Evolutionary conservation across 495 filamentous ascomycete genomes (phyloP).

Genomic region (Ascobolus immersus): DNA sequence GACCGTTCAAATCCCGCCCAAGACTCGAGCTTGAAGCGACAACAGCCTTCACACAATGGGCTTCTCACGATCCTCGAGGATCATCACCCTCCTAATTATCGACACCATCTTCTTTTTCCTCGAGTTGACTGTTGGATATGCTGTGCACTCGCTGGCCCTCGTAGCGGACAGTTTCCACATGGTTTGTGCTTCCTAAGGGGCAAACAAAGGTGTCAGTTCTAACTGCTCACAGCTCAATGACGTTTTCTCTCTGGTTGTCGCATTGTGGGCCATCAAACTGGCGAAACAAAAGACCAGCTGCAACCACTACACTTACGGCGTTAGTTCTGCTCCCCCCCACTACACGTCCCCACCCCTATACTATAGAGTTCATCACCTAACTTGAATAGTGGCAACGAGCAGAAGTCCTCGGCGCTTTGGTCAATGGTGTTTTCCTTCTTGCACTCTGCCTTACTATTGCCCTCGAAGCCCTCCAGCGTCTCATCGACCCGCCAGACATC

Average conservation of each 20-base stretch:
- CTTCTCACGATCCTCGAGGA: slow-evolving; percentile 78
- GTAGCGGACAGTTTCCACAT: slow-evolving; percentile 97
- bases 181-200: slow-evolving; percentile 26
- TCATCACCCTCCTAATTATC: slow-evolving; percentile 74
- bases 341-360: too few relatives aligned
- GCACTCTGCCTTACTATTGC: slow-evolving; percentile 88
- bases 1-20: too few relatives aligned
- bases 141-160: slow-evolving; percentile 70
- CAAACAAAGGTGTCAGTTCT: background rate
- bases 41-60: too few relatives aligned
- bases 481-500: slow-evolving; percentile 71
- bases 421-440: slow-evolving; percentile 92
- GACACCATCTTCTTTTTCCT: slow-evolving; percentile 73
- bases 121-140: slow-evolving; percentile 62
- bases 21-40: too few relatives aligned
- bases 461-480: slow-evolving; percentile 69
- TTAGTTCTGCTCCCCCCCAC: slow-evolving; percentile 24
- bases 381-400: slow-evolving; percentile 70
- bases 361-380: slow-evolving; percentile 16
- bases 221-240: slow-evolving; percentile 47
- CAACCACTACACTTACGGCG: slow-evolving; percentile 76
- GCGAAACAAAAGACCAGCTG: slow-evolving; percentile 56
- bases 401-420: slow-evolving; percentile 84
- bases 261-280: slow-evolving; percentile 83
- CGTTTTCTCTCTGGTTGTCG: slow-evolving; percentile 77